Conservation (phyloP, 1,284 basidiomycete species). For the Leccinum angustisporum region DNA sequence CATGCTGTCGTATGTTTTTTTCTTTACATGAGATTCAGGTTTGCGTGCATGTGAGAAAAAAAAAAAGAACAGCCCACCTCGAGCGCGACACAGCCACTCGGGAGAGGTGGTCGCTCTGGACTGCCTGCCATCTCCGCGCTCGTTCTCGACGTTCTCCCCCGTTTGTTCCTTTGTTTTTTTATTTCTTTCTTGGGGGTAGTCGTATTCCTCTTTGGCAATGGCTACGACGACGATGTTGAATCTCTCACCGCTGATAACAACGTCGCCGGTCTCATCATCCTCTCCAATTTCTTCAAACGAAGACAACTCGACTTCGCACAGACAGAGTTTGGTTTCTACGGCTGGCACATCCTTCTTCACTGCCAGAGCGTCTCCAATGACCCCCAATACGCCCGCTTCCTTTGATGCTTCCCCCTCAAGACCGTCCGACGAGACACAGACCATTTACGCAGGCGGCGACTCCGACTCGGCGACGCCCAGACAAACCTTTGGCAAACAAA, state of each 20-base stretch:
- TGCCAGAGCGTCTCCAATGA: slow-evolving; percentile 27
- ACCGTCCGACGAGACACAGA: slow-evolving; percentile 40
- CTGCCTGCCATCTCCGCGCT: background rate
- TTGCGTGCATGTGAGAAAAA: slow-evolving; percentile 6
- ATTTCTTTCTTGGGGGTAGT: background rate
- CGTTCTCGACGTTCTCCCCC: background rate
- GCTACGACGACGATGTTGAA: slow-evolving; percentile 11
- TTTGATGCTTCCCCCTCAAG: slow-evolving; percentile 28
- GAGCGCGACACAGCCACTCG: slow-evolving; percentile 18
- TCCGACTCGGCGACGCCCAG: slow-evolving; percentile 34
- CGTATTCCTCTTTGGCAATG: slow-evolving; percentile 6
- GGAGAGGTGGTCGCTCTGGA: slow-evolving; percentile 1
- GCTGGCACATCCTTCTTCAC: slow-evolving; percentile 30
- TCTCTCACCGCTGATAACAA: slow-evolving; percentile 12
- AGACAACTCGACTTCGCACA: slow-evolving; percentile 15
- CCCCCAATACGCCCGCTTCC: slow-evolving; percentile 13
- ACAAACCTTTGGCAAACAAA: slow-evolving; percentile 22
- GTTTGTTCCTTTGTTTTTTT: background rate
- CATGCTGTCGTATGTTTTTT: slow-evolving; percentile 1
- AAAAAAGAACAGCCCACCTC: background rate
- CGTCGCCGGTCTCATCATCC: slow-evolving; percentile 9
- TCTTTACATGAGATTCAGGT: background rate
- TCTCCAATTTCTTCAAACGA: slow-evolving; percentile 14
- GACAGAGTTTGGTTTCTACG: slow-evolving; percentile 27
- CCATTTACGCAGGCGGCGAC: slow-evolving; percentile 21